Evolutionary conservation across 768 basidiomycete genomes (phyloP), one percentile per base, ranked within the genome.

Genomic region (Suillus clintonianus): DNA sequence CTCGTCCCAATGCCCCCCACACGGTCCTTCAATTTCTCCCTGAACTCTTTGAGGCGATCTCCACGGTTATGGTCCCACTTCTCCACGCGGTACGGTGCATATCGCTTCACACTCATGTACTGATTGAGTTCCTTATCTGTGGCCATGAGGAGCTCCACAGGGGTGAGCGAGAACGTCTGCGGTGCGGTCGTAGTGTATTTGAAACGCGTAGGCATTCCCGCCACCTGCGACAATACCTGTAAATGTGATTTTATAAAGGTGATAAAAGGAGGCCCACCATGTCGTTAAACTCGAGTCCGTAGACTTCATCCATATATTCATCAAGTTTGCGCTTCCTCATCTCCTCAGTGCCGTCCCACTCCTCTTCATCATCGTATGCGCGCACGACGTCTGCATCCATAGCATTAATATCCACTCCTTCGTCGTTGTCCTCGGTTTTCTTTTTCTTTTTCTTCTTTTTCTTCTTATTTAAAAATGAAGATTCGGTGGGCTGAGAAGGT

Each of bases 241-340:
- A 10, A 58, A 36, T 41, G 6, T 11, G 7, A 22, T 27, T 34
- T 8, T 22, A 3, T n/a, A 6, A 11, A 51, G 43, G n/a, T 36
- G 56, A 43, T 7, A 47, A 6, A 50, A 27, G 36, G 4, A 50
- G 34, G 81, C 89, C 70, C 64, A 95, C 96, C 81, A 98, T 86
- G 70, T 97, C 96, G 75, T 98, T 98, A 80, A 98, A 97, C 65
- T 98, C 97, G 19, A 99, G 82, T 41, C 83, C 89, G 73, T 95
- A 90, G 47, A 99, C 81, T 74, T 95, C 92, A 65, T 95, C 91
- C 91, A 98, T 91, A 70, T 96, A 94, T 71, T 93, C 83, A 60
- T 96, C 87, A 63, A 95, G 75, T 70, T 90, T 90, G 58, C 83
- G 81, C 76, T 95, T 94, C 60, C 92, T 85, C 86, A 92, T 93